Evolutionary conservation across 2,329 filamentous ascomycete species (phyloP).

Genomic region (Whalleya microplaca): DNA sequence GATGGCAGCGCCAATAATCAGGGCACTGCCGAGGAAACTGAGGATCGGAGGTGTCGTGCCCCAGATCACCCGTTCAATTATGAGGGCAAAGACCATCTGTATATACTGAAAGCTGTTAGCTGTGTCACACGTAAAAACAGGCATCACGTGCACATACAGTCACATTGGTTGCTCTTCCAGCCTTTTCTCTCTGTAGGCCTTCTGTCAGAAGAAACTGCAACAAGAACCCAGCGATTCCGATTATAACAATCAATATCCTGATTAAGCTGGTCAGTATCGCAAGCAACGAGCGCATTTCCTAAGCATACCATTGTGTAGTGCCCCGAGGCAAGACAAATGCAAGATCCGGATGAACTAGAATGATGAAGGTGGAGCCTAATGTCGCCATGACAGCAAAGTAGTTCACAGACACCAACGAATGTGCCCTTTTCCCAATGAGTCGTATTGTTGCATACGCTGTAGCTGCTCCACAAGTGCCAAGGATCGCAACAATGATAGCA

Average conservation of each 20-base stretch:
- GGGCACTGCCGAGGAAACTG: constrained; percentile 43
- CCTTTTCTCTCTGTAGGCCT: constrained; percentile 71
- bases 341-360: constrained; percentile 51
- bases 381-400: constrained; percentile 74
- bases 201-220: constrained; percentile 79
- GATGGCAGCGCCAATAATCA: constrained; percentile 47
- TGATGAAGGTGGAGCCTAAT: constrained; percentile 63
- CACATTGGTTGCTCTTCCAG: constrained; percentile 42
- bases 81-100: constrained; percentile 39
- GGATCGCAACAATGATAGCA: constrained; percentile 66
- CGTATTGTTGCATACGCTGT: constrained; percentile 74
- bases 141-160: constrained; percentile 29
- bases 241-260: constrained; percentile 58
- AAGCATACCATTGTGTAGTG: constrained; percentile 50
- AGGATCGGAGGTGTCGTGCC: constrained; percentile 44
- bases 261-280: not conserved
- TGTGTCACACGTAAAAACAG: not conserved
- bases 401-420: constrained; percentile 77
- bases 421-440: constrained; percentile 73
- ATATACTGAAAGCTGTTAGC: constrained; percentile 32
- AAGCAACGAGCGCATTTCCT: not conserved
- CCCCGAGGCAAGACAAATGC: constrained; percentile 42
- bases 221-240: constrained; percentile 75
- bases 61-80: constrained; percentile 48
- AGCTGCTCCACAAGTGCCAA: constrained; percentile 72